Base-by-base conservation (phyloP, 2,329 filamentous ascomycete genomes). In the Colletotrichum chlorophyti region DNA sequence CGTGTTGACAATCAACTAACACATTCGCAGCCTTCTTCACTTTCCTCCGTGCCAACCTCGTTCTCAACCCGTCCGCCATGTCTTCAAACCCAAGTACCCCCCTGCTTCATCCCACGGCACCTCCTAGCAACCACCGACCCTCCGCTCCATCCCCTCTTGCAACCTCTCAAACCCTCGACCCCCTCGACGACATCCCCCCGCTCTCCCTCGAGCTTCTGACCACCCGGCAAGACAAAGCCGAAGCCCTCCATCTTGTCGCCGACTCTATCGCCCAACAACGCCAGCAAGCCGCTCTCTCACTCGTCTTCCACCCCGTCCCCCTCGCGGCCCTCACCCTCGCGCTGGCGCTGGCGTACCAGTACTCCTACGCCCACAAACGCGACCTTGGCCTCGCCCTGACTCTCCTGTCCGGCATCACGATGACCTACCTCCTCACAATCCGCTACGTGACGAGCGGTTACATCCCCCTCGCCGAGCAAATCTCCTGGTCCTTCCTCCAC, bases 231-330 rank as follows among this genome's bases (percentile, higher is more conserved):
- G 89, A 93, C 70, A 86, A 88, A 69, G 75, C 86, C 62, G 81
- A 86, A 53, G 88, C 88, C 15, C 79, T 96, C 48, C 83, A 84
- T 62, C 83, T 96, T 17, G 82, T 96, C 34, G 89, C 91, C 60
- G 91, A 94, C 73, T 91, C 88, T 58, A 84, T 96, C 46, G 90
- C 91, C 31, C 89, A 96, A 74, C 92, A 95, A 78, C 86, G 89
- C 61, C 88, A 91, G 69, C 75, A 82, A 8, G 86, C 90, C 17
- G 84, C 86, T 37, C 76, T 78, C 52, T 76, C 84, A 62, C 76
- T 95, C 58, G 78, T 91, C 61, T 84, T 83, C 65, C 86, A 91
- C 73, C 85, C 84, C 0, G 70, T 83, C 21, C 77, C 79, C 46
- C 68, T 87, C 12, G 74, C 79, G 19, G 71, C 78, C 7, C 73